Evolutionary conservation across 306 rosid genomes (phyloP), one percentile per base, ranked within the genome.

Genomic region (Chamaecrista fasciculata): DNA sequence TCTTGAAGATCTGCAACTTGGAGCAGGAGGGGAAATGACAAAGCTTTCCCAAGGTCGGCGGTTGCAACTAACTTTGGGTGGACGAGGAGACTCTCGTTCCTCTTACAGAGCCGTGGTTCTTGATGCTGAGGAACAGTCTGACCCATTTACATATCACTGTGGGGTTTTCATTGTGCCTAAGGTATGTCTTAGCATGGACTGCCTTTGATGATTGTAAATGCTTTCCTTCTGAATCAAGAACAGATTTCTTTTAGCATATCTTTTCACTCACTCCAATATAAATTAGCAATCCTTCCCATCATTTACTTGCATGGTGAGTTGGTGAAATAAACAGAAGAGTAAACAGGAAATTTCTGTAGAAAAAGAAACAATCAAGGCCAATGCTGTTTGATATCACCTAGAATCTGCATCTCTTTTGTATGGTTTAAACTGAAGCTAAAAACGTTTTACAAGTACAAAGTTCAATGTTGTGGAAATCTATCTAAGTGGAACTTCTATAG

Each of bases 91-190:
- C 74, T 92, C 98, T 62, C 75, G 29, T 61, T 89, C 82, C 79
- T 78, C 82, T 80, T 93, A 88, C 71, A 82, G 81, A 77, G 83
- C 96, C 21, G 75, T 90, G 68, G 79, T 93, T 82, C 96, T 93
- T 72, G 98, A 93, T 78, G 91, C 98, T 19, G 85, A 49, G 73
- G 83, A 86, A 60, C 89, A 76, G 44, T 81, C 86, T 77, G 87
- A 79, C 50, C 80, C 89, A 31, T 90, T 86, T 75, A 63, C 57
- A 21, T 93, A 93, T 66, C 90, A 86, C 61, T 93, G 95, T 60
- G 98, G 94, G 63, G 94, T 88, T 82, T 90, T 93, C 86, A 83
- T 93, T 68, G 98, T 93, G 78, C 98, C 98, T 37, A 88, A 90
- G 96, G 97, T 93, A 48, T 79, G 86, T 66, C 61, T 25, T 71